Evolutionary conservation across 78 protist species (phyloP).

Genomic region (Dictyostelium brefeldianum): DNA sequence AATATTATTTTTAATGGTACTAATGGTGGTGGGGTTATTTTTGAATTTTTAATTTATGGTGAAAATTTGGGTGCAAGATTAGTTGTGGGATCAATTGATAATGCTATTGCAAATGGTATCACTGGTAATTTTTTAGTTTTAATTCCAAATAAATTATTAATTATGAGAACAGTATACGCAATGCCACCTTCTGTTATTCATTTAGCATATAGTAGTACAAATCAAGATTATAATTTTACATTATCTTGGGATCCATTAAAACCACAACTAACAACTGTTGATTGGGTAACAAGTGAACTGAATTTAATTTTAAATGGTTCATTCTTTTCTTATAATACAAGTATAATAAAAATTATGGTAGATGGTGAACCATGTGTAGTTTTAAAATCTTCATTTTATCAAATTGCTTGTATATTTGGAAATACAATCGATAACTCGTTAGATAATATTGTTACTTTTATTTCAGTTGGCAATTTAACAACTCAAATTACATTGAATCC

Average conservation of each 20-base stretch:
- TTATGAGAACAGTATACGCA: background rate
- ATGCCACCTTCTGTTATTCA: background rate
- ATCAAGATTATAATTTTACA: background rate
- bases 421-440: background rate
- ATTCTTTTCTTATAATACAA: background rate
- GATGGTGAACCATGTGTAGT: background rate
- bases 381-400: background rate
- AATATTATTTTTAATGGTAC: background rate
- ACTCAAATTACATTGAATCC: conserved; percentile 14
- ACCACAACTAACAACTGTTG: background rate
- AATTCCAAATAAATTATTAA: background rate
- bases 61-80: background rate
- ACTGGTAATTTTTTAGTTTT: background rate
- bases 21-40: too few species aligned
- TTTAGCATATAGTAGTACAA: background rate
- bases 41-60: background rate
- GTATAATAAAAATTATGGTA: background rate
- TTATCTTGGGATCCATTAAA: background rate
- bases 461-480: background rate
- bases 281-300: background rate
- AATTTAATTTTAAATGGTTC: background rate
- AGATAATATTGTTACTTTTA: background rate
- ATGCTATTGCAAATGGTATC: background rate
- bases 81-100: background rate
- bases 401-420: background rate